Percentiles rank a stretch among this genome's conserved stretches.
Conservation (phyloP, 768 basidiomycete species). For the Rhizopogon sp. region DNA sequence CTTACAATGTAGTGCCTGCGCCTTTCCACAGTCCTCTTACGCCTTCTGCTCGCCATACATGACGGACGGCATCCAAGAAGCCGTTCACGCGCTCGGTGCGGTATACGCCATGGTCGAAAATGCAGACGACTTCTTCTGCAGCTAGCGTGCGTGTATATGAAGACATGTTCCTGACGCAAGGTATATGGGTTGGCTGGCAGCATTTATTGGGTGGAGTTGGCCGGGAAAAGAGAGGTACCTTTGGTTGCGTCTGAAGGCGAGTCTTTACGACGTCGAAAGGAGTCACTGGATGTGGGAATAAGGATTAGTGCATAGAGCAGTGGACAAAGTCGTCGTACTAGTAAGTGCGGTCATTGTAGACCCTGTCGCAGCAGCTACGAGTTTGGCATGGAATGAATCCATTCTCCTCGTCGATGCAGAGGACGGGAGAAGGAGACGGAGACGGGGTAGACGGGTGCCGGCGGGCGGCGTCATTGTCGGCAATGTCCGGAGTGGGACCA, state of each 20-base stretch:
- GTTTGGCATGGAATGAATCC: conserved; percentile 75
- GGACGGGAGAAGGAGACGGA: neutral
- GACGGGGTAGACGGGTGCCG: neutral
- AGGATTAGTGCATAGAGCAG: neutral
- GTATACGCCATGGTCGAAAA: conserved; percentile 73
- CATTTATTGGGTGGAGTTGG: conserved; percentile 50
- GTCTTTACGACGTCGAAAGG: conserved; percentile 99
- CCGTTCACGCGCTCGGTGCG: conserved; percentile 73
- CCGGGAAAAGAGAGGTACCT: conserved; percentile 45
- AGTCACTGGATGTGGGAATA: conserved; percentile 69
- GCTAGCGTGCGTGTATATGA: conserved; percentile 56
- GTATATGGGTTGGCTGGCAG: conserved; percentile 53
- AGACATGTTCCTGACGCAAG: conserved; percentile 76
- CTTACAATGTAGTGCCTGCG: conserved; percentile 84
- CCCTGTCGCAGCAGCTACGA: conserved; percentile 74
- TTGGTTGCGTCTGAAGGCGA: conserved; percentile 89
- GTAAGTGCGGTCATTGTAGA: conserved; percentile 80
- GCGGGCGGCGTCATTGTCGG: conserved; percentile 11
- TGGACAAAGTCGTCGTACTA: conserved; percentile 41
- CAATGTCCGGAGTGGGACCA: conserved; percentile 17
- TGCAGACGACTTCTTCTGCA: conserved; percentile 64
- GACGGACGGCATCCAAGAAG: conserved; percentile 78
- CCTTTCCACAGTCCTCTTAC: conserved; percentile 92
- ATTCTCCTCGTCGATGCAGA: conserved; percentile 27
- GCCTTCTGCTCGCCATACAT: conserved; percentile 81